A percentile compares a stretch with the other conserved stretches of the same genome.
phyloP scores from a whole-genome alignment of 2,329 filamentous ascomycete species.

The Leptosphaerulina australis region DNA sequence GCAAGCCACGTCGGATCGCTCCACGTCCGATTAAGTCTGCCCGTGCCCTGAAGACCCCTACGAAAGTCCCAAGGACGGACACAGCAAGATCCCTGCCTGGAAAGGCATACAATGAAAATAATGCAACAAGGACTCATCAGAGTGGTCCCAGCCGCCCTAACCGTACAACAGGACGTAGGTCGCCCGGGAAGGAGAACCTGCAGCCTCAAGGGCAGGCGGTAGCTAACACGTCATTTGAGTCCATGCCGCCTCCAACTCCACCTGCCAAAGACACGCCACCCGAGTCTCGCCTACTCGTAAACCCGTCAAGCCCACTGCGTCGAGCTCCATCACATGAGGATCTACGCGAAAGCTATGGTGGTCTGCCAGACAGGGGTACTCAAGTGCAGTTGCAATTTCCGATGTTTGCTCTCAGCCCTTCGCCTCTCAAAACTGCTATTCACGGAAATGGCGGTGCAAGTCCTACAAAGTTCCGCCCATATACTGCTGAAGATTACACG shows the following conservation, averaged over 20 bases:
- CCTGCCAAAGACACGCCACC: slow-evolving; percentile 54
- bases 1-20: slow-evolving; percentile 21
- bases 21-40: slow-evolving; percentile 26
- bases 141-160: slow-evolving; percentile 1
- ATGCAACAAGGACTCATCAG: slow-evolving; percentile 5
- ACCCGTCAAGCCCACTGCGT: slow-evolving; percentile 27
- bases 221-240: slow-evolving; percentile 17
- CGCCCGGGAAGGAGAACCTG: slow-evolving; percentile 16
- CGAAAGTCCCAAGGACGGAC: slow-evolving; percentile 29
- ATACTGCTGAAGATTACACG: slow-evolving; percentile 36
- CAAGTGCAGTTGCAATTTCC: slow-evolving; percentile 24
- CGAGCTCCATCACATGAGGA: slow-evolving; percentile 21
- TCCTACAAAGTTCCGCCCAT: slow-evolving; percentile 33
- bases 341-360: slow-evolving; percentile 24
- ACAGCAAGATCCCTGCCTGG: slow-evolving; percentile 36
- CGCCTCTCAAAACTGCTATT: slow-evolving; percentile 16
- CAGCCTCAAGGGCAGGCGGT: slow-evolving; percentile 9
- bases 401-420: slow-evolving; percentile 23
- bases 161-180: slow-evolving; percentile 11
- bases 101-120: slow-evolving; percentile 23
- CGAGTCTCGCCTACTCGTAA: slow-evolving; percentile 9
- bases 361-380: slow-evolving; percentile 9
- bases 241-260: slow-evolving; percentile 47
- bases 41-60: slow-evolving; percentile 16
- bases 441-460: slow-evolving; percentile 22